These are phyloP conservation scores for Colletotrichum eremochloae DNA, from an alignment of 2,329 filamentous ascomycete species.

Conservation along the genomic window DNA sequence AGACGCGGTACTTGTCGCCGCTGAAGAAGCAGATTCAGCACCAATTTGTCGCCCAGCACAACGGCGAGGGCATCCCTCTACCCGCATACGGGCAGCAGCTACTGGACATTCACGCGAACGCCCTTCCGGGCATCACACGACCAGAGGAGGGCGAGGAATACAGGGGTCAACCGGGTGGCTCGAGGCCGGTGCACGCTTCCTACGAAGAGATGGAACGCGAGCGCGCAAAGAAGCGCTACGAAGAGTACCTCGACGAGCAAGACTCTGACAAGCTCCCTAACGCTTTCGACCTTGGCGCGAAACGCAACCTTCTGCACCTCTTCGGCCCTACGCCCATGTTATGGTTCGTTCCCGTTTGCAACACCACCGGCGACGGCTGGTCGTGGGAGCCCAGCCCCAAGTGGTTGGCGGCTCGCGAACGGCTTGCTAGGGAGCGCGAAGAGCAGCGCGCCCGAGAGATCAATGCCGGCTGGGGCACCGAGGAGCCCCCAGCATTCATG, in stretches of 20 bases:
- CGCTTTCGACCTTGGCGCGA: conserved; percentile 91
- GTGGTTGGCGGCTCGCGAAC: conserved; percentile 81
- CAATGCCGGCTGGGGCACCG: conserved; percentile 75
- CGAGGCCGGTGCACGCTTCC: conserved; percentile 60
- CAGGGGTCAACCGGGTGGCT: conserved; percentile 51
- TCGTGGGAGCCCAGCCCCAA: conserved; percentile 86
- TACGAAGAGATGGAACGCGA: conserved; percentile 69
- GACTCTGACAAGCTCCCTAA: conserved; percentile 90
- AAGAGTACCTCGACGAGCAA: conserved; percentile 88
- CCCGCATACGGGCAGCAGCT: conserved; percentile 79
- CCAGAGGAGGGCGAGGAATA: conserved; percentile 83
- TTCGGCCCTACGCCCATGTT: conserved; percentile 80
- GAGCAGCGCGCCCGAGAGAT: conserved; percentile 74
- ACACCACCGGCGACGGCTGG: conserved; percentile 94
- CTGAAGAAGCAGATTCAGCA: conserved; percentile 78
- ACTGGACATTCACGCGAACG: conserved; percentile 85
- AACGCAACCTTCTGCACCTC: conserved; percentile 82
- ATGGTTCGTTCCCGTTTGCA: conserved; percentile 86
- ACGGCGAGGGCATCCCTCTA: conserved; percentile 62
- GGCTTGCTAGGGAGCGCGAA: conserved; percentile 68
- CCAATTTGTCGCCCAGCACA: conserved; percentile 69
- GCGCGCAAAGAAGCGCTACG: conserved; percentile 68
- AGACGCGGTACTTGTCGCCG: conserved; percentile 91
- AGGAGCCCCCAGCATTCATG: conserved; percentile 46
- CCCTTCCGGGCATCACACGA: conserved; percentile 82